Evolutionary conservation across 768 basidiomycete species (phyloP), one percentile per base, ranked within the genome.

Genomic region (Psilocybe cubensis): DNA sequence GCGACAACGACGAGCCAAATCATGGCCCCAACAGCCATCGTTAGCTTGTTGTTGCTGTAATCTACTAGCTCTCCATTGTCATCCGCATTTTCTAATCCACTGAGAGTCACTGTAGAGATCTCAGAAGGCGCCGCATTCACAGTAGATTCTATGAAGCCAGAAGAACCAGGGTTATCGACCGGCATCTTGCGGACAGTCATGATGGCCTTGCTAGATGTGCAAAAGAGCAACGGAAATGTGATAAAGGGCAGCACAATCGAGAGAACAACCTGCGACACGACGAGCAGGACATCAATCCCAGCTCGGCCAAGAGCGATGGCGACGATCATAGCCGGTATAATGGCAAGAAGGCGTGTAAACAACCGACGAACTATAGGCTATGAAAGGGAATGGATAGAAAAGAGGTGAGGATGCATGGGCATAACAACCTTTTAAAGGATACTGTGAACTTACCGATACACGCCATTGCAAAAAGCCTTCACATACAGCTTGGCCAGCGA

Each of bases 391-490:
- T 68, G 66, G 20, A 72, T 62, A 12, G 67, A 68, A 56, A 67
- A 40, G 8, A 68, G 23, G 14, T 47, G 4, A 24, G 43, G 38
- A 45, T 9, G 20, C 7, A 11, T 38, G 43, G 24, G 25, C 43
- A 9, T 45, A 27, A 17, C 18, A 12, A 38, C 38, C 23, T 8
- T 17, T 29, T 23, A 24, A 14, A 44, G n/a, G 20, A 31, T 61
- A 43, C 38, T 11, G 47, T 28, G 29, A 28, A 66, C 77, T 59
- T 66, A 91, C 89, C 61, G 91, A 90, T 31, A 93, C 83, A 44
- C 85, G 82, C 94, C 94, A 96, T 51, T 83, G 85, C 52, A 96
- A 79, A 72, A 95, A 94, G 0, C 95, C 94, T 72, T 97, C 94
- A 0, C 87, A 87, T 35, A 98, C 88, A 20, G 92, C 88, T 72